These are phyloP conservation scores for Cryphonectria naterciae DNA, from an alignment of 2,329 filamentous ascomycete genomes.

Conservation along the genomic window DNA sequence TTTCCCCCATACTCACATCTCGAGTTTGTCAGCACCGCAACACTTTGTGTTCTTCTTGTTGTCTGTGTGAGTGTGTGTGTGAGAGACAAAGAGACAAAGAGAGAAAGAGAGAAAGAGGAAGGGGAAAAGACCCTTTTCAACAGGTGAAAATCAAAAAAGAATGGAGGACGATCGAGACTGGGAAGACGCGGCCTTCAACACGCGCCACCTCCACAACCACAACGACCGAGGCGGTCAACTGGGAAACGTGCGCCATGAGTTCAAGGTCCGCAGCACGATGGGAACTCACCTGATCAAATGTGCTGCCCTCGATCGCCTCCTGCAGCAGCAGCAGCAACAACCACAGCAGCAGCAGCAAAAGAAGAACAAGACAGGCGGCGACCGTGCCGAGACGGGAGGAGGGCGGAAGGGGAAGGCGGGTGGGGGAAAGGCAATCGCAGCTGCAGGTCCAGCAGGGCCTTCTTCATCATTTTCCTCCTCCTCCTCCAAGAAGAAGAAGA, in stretches of 20 bases:
- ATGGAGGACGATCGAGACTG: conserved; percentile 30
- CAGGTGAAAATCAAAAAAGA: not conserved
- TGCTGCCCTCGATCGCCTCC: conserved; percentile 20
- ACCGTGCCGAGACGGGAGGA: not conserved
- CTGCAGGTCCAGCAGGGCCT: not conserved
- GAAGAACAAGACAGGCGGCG: not conserved
- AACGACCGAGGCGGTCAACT: conserved; percentile 25
- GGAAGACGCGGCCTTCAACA: conserved; percentile 33
- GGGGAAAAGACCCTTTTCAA: too few relatives aligned
- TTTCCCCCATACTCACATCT: not conserved
- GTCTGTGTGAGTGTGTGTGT: too few relatives aligned
- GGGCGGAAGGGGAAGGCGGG: not conserved
- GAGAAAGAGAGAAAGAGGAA: not conserved
- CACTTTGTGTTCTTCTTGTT: too few relatives aligned
- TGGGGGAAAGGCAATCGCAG: conserved; percentile 6
- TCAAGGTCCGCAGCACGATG: conserved; percentile 31
- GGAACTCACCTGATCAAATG: conserved; percentile 32
- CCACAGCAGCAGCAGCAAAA: not conserved
- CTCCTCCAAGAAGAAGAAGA: conserved; percentile 2
- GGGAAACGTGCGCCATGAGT: conserved; percentile 27
- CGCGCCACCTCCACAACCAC: conserved; percentile 35
- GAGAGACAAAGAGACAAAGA: too few relatives aligned
- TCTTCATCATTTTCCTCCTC: not conserved
- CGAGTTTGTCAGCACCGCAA: not conserved
- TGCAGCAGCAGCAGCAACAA: conserved; percentile 11